phyloP scores from a whole-genome alignment of 805 yeast genomes.

The Pichia exigua region DNA sequence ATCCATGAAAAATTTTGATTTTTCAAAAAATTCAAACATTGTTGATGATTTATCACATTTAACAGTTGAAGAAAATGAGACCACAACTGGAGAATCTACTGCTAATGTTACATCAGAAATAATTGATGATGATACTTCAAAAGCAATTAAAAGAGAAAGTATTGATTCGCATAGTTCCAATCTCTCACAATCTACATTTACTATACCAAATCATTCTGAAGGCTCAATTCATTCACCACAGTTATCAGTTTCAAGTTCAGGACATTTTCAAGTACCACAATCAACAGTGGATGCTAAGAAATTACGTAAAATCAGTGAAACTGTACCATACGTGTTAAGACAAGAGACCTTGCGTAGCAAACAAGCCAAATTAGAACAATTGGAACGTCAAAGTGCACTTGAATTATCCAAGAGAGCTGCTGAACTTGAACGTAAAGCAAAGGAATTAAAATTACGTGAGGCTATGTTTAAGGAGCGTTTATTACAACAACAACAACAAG shows the following conservation, averaged over 20 bases:
- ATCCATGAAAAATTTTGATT: conserved; percentile 24
- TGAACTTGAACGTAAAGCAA: conserved; percentile 67
- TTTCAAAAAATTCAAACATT: conserved; percentile 9
- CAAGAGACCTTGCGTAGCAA: conserved; percentile 69
- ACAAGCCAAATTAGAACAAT: conserved; percentile 70
- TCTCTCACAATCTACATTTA: conserved; percentile 8
- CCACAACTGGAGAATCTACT: neutral
- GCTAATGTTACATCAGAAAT: neutral
- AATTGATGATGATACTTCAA: conserved; percentile 9
- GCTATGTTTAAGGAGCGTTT: conserved; percentile 39
- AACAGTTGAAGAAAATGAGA: neutral
- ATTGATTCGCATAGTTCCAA: conserved; percentile 8
- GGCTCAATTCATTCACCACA: conserved; percentile 16
- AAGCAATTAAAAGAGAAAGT: conserved; percentile 4
- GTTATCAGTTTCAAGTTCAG: conserved; percentile 10
- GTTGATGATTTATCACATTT: conserved; percentile 3
- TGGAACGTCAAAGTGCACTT: conserved; percentile 70
- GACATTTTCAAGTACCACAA: conserved; percentile 17
- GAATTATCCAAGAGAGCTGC: conserved; percentile 71
- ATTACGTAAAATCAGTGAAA: conserved; percentile 70
- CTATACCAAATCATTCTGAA: neutral
- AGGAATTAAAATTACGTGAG: conserved; percentile 61
- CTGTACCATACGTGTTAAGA: conserved; percentile 75
- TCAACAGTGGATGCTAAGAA: conserved; percentile 43
- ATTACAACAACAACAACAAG: neutral